Base-by-base conservation (phyloP, 305 asterid genomes). In the Fraxinus nigra region DNA sequence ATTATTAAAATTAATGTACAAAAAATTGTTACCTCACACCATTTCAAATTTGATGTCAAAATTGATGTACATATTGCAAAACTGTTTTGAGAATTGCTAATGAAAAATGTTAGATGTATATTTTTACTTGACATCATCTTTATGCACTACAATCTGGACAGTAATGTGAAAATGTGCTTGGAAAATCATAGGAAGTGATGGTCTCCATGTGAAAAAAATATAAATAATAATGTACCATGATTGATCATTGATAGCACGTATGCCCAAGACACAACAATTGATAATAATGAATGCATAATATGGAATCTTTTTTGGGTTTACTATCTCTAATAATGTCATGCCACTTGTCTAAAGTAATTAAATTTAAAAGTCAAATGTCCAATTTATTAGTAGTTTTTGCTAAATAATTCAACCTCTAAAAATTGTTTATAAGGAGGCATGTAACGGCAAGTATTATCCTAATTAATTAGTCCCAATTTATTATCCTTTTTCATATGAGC, bases 201-300 rank as follows among this genome's bases (percentile, higher is more conserved):
- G 16, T 43, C 4, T 10, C 14, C 14, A 43, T 43, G 5, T 43
- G 51, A 43, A 43, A 43, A 43, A 43, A 43, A 7, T 2, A 2
- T 43, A 43, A 43, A 43, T 43, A 43, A 43, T 43, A 10, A 11
- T 43, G 51, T 43, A 43, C 1, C 5, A 43, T 10, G 4, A 10
- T 43, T 43, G 51, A 11, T 54, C 1, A 24, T 6, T 5, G 24
- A 54, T n/a, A 7, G 11, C 67, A 18, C 28, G 83, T 59, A 37
- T 74, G 18, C 82, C 61, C 74, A 26, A 38, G 43, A 20, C 35
- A 56, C 67, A 63, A 24, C 77, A 81, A 75, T 82, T 43, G 28
- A 85, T 70, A 77, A 74, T 74, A 85, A 74, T 84, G 54, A 89
- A 84, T 89, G 89, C 87, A 81, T 82, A 63, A 82, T 82, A 20